Percentiles rank a stretch among this genome's conserved stretches.
Evolutionary conservation across 495 filamentous ascomycete species (phyloP).

Genomic region (Tetracladium setigerum): DNA sequence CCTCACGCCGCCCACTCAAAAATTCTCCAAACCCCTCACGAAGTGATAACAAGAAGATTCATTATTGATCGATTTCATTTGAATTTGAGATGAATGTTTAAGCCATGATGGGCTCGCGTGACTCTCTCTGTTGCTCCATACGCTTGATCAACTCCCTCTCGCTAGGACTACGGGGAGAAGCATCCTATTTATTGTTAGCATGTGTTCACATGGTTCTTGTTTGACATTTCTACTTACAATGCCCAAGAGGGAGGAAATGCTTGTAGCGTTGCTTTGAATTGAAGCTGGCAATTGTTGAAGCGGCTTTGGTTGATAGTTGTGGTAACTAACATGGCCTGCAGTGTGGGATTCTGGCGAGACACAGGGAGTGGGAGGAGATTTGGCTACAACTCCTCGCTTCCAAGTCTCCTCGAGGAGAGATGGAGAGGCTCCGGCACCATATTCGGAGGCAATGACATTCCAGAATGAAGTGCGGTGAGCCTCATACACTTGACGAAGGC

Average conservation of each 20-base stretch:
- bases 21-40: too few species aligned
- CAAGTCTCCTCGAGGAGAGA: slow-evolving; percentile 62
- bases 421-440: slow-evolving; percentile 55
- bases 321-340: slow-evolving; percentile 8
- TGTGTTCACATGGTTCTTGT: neutral
- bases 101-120: slow-evolving; percentile 17
- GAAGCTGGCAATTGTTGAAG: slow-evolving; percentile 18
- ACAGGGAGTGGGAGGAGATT: slow-evolving; percentile 25
- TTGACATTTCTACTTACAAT: slow-evolving; percentile 23
- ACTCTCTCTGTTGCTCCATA: slow-evolving; percentile 32
- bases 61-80: too few species aligned
- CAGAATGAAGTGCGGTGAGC: slow-evolving; percentile 65
- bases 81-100: too few species aligned
- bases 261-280: slow-evolving; percentile 34
- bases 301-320: slow-evolving; percentile 12
- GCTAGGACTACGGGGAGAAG: slow-evolving; percentile 42
- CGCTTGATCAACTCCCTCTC: slow-evolving; percentile 45
- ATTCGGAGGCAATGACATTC: slow-evolving; percentile 61
- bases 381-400: slow-evolving; percentile 36
- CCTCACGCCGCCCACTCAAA: too few species aligned
- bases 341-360: slow-evolving; percentile 20
- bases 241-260: slow-evolving; percentile 46
- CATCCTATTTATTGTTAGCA: slow-evolving; percentile 26
- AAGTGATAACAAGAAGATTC: too few species aligned
- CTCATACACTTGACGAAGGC: slow-evolving; percentile 61